Conservation (phyloP, 257 asterid genomes). For the Paraleonurus japonicus region DNA sequence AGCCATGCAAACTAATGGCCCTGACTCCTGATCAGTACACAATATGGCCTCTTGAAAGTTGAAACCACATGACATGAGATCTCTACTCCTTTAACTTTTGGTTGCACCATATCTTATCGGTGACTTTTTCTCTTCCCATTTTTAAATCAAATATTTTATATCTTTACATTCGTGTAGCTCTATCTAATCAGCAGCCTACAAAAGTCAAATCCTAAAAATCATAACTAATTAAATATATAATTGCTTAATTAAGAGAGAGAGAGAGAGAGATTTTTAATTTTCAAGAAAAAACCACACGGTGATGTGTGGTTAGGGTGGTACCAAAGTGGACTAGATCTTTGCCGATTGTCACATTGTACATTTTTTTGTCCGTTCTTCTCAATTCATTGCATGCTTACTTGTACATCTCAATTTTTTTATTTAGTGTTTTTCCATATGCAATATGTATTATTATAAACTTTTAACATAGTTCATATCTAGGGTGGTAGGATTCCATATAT, state of each 20-base stretch:
- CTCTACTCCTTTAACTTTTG: too few species aligned
- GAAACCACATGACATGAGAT: too few species aligned
- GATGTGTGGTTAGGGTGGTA: constrained; percentile 30
- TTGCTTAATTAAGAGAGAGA: neutral
- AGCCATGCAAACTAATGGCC: too few species aligned
- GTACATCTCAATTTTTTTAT: constrained; percentile 30
- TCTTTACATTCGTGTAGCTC: neutral
- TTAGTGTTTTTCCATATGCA: constrained; percentile 16
- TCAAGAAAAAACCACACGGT: constrained; percentile 2
- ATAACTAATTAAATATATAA: neutral
- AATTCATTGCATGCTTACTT: constrained; percentile 47
- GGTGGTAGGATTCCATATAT: too few species aligned
- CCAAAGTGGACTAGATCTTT: constrained; percentile 29
- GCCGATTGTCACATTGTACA: constrained; percentile 35
- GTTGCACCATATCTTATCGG: neutral
- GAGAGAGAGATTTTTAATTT: neutral
- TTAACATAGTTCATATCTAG: constrained; percentile 9
- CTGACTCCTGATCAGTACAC: too few species aligned
- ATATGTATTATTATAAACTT: neutral
- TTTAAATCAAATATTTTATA: too few species aligned
- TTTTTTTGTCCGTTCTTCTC: constrained; percentile 42
- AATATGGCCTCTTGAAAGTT: too few species aligned
- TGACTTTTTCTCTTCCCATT: neutral
- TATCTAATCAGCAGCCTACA: neutral
- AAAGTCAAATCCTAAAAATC: constrained; percentile 33